Conservation (phyloP, 2,329 filamentous ascomycete genomes). For the Colletotrichum abscissum region DNA sequence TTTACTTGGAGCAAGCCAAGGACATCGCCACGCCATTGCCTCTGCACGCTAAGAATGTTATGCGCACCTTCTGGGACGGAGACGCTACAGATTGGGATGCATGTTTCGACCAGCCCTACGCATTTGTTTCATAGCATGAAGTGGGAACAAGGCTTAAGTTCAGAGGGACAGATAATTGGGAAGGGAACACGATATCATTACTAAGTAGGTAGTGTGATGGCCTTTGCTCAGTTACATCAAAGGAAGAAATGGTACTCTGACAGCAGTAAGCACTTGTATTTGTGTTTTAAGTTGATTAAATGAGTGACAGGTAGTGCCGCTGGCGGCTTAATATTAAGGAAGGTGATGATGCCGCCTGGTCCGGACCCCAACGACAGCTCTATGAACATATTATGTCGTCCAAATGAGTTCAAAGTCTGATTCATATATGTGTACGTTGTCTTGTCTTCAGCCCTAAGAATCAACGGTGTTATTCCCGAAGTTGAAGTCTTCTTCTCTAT, state of each 20-base stretch:
- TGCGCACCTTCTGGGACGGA: constrained; percentile 49
- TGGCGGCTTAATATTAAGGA: neutral
- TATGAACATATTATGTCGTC: too few relatives aligned
- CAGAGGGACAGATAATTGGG: neutral
- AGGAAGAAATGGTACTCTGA: neutral
- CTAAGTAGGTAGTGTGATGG: too few relatives aligned
- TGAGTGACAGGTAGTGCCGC: neutral
- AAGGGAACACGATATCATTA: neutral
- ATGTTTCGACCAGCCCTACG: constrained; percentile 50
- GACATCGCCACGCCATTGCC: constrained; percentile 44
- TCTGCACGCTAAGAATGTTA: constrained; percentile 42
- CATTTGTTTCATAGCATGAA: constrained; percentile 37
- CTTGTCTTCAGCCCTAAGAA: too few relatives aligned
- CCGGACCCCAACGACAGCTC: neutral
- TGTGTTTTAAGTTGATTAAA: neutral
- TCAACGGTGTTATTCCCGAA: too few relatives aligned
- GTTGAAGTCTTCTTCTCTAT: neutral
- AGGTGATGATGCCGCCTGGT: neutral
- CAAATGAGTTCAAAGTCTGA: neutral
- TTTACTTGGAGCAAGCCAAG: constrained; percentile 42
- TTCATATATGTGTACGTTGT: neutral
- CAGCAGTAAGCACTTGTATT: neutral
- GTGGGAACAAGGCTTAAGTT: neutral
- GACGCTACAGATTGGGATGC: constrained; percentile 47
- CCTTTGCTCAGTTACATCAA: neutral